Evolutionary conservation across 1,139 yeast species (phyloP).

Genomic region (Taphrina flavorubra): DNA sequence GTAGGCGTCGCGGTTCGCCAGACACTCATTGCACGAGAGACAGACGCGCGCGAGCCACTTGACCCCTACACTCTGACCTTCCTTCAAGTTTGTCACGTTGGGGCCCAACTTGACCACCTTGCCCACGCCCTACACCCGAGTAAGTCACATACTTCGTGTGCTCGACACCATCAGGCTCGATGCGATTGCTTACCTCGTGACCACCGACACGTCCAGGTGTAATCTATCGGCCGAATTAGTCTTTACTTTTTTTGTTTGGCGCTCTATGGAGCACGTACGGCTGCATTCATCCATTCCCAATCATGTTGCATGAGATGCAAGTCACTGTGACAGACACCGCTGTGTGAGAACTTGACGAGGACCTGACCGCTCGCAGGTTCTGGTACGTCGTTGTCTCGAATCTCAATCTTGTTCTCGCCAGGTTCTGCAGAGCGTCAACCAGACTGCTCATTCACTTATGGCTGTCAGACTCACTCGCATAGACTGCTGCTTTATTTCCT

Average conservation of each 20-base stretch:
- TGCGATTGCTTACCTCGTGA: constrained; percentile 23
- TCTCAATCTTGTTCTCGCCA: constrained; percentile 32
- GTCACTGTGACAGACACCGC: constrained; percentile 73
- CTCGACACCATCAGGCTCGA: background rate
- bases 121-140: constrained; percentile 21
- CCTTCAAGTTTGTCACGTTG: constrained; percentile 30
- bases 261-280: constrained; percentile 46
- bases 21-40: constrained; percentile 28
- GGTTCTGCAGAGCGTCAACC: constrained; percentile 9
- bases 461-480: constrained; percentile 15
- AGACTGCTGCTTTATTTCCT: constrained; percentile 37
- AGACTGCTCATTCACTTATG: background rate
- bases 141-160: background rate
- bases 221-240: background rate
- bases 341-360: constrained; percentile 66
- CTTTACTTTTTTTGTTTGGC: background rate
- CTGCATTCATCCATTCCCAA: constrained; percentile 58
- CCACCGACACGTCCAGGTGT: constrained; percentile 40
- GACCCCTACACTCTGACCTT: constrained; percentile 36
- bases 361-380: constrained; percentile 65
- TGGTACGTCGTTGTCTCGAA: constrained; percentile 65
- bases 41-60: constrained; percentile 39
- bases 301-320: constrained; percentile 77
- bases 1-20: constrained; percentile 31
- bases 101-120: constrained; percentile 31